Evolutionary conservation across 257 asterid genomes (phyloP).

Genomic region (Primulina tabacum): DNA sequence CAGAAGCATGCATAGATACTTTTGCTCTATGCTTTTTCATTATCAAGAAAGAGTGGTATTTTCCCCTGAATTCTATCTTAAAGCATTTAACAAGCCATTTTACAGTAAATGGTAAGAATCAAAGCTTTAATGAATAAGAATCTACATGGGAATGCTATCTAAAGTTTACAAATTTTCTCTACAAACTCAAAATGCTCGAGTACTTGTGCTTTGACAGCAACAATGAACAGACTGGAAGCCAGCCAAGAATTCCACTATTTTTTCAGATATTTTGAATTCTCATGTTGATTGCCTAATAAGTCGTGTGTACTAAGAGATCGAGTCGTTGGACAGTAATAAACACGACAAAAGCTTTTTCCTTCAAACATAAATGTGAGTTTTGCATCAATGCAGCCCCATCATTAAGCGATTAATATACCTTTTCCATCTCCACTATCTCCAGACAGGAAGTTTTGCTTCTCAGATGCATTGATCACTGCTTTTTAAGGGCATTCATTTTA

Average conservation of each 20-base stretch:
- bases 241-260: constrained; percentile 29
- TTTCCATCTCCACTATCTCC: constrained; percentile 29
- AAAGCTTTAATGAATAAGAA: not conserved
- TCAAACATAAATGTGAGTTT: constrained; percentile 22
- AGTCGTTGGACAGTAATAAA: not conserved
- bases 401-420: constrained; percentile 23
- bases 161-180: constrained; percentile 1
- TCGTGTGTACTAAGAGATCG: not conserved
- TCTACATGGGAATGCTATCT: not conserved
- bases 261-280: constrained; percentile 20
- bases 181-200: constrained; percentile 5
- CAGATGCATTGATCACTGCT: constrained; percentile 29
- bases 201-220: constrained; percentile 5
- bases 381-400: constrained; percentile 21
- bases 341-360: constrained; percentile 16
- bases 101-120: not conserved
- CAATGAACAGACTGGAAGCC: constrained; percentile 15
- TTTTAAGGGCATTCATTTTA: constrained; percentile 85
- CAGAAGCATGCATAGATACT: constrained; percentile 16
- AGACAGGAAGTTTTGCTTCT: constrained; percentile 21
- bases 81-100: not conserved
- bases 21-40: not conserved
- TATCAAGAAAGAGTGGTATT: not conserved
- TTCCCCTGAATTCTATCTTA: not conserved
- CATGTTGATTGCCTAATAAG: constrained; percentile 9